Evolutionary conservation across 257 asterid genomes (phyloP).

Genomic region (Cynanchum wilfordii): DNA sequence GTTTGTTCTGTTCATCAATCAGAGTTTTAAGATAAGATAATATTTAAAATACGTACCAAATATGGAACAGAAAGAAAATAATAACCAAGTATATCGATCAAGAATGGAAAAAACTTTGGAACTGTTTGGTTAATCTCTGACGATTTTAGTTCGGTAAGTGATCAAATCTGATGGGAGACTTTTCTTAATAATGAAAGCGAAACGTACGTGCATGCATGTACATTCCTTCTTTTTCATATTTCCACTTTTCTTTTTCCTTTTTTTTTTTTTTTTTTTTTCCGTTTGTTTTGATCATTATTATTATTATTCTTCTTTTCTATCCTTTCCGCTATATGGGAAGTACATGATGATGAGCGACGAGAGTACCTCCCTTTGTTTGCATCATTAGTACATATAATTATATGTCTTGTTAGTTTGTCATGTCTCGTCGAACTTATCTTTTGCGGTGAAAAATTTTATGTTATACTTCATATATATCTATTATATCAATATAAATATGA

Average conservation of each 20-base stretch:
- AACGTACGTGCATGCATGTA: not conserved
- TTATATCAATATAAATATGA: too few species aligned
- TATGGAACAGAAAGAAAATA: not conserved
- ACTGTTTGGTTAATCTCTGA: slow-evolving; percentile 9
- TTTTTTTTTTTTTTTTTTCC: not conserved
- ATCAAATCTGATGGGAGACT: slow-evolving; percentile 5
- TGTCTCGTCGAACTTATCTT: too few species aligned
- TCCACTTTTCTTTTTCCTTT: not conserved
- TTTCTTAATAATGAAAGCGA: not conserved
- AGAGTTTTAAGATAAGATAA: not conserved
- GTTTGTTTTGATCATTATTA: not conserved
- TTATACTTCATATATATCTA: too few species aligned
- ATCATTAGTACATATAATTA: not conserved
- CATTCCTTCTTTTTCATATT: not conserved
- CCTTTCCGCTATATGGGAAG: slow-evolving; percentile 15
- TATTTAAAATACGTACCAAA: not conserved
- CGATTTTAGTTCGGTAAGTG: slow-evolving; percentile 5
- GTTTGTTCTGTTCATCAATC: too few species aligned
- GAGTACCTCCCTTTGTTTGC: not conserved
- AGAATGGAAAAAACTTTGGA: not conserved
- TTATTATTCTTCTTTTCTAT: not conserved
- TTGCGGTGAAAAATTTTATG: too few species aligned
- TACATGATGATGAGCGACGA: slow-evolving; percentile 1
- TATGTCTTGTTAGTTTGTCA: too few species aligned
- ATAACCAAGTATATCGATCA: not conserved